A percentile compares a stretch with the other conserved stretches of the same genome.
phyloP scores from a whole-genome alignment of 106 monocot genomes.

The Dendrobium chrysotoxum region DNA sequence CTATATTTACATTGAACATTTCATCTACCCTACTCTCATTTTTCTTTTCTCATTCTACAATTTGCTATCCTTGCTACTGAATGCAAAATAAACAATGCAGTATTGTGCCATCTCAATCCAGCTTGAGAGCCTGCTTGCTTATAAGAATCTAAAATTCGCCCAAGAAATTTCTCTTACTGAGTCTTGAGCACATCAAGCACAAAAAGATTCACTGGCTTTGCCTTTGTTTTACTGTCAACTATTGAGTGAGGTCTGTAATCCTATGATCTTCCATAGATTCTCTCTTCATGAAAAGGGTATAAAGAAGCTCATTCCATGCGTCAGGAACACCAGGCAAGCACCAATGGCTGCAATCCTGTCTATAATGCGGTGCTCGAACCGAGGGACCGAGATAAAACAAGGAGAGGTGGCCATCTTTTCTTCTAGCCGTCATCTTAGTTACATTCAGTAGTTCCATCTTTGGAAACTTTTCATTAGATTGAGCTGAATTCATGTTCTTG shows the following conservation, averaged over 20 bases:
- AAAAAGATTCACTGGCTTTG: not conserved
- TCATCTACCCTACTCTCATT: no score
- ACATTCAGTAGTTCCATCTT: constrained; percentile 26
- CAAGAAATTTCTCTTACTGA: no score
- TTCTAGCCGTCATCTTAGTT: constrained; percentile 28
- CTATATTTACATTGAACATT: no score
- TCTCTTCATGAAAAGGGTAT: constrained; percentile 16
- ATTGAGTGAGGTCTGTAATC: not conserved
- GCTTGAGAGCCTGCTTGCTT: no score
- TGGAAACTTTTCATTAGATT: not conserved
- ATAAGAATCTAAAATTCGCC: no score
- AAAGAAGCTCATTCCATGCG: constrained; percentile 45
- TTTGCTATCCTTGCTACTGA: not conserved
- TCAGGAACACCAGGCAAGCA: constrained; percentile 48
- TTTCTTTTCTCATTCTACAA: no score
- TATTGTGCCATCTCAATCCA: no score
- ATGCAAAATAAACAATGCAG: not conserved
- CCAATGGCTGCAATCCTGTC: constrained; percentile 56
- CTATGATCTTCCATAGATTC: not conserved
- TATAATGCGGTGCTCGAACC: constrained; percentile 20
- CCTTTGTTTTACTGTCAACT: not conserved
- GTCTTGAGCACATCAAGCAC: not conserved
- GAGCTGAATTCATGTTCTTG: not conserved
- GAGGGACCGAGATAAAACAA: constrained; percentile 33
- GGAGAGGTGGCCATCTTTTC: constrained; percentile 42